Base-by-base conservation (phyloP, 1,139 yeast species). In the Wickerhamomyces sp. region DNA sequence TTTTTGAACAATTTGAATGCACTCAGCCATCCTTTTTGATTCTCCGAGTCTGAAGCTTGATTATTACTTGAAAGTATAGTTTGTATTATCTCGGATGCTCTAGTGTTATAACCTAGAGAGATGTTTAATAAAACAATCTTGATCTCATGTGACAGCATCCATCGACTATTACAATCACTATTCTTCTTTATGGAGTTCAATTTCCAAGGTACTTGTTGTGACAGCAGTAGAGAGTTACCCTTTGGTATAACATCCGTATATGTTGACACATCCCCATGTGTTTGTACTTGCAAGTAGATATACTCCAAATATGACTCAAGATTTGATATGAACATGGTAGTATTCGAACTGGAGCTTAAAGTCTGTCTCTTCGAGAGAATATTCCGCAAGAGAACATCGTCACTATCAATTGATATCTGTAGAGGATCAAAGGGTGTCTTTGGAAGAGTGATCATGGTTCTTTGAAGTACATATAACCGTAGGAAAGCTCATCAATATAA, bases 1-100 rank as follows among this genome's bases (percentile, higher is more conserved):
- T 42, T 50, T 31, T 55, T 54, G 40, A 43, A 43, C n/a, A 55
- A 11, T 36, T 57, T 55, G 44, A 52, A 52, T 1, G 50, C 36
- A 29, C 41, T 48, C 5, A 55, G 8, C 58, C 58, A 55, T 29
- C 47, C 15, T 29, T 44, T 45, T 18, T 44, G 44, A 11, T 27
- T 10, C 6, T 49, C 45, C 9, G 36, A 34, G 9, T 41, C 39
- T 2, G 23, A 27, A 2, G 18, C 6, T 3, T 41, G 43, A 2
- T 26, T 33, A 11, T 26, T 34, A 34, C 6, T 36, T 29, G 13
- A 39, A 38, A 4, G 29, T 3, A 42, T 39, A 8, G 43, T 36
- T 4, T 36, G 7, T 27, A 52, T 40, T 1, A 56, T 39, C 35
- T 53, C 57, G 8, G 48, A 40, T n/a, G 48, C 40, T 39, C 58